Base-by-base conservation (phyloP, 2,329 filamentous ascomycete species). In the Ophiostoma populinum region DNA sequence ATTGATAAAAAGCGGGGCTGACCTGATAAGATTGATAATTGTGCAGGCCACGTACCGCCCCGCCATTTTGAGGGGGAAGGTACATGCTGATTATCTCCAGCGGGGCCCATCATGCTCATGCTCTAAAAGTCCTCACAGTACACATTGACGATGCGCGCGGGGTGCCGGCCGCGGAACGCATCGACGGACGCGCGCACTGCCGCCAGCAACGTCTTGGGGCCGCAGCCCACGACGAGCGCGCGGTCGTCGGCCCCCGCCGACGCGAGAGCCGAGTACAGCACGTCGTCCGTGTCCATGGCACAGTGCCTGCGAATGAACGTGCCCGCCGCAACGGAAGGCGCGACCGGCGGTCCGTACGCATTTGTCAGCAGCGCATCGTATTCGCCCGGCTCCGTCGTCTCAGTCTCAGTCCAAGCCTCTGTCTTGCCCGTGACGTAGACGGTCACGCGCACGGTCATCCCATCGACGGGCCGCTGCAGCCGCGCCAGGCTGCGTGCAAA, bases 111-210 rank as follows among this genome's bases (percentile, higher is more conserved):
- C n/a, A n/a, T n/a, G n/a, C n/a, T n/a, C n/a, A n/a, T n/a, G n/a
- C n/a, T n/a, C n/a, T n/a, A n/a, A 32, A 32, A 32, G 15, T 37
- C 22, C 24, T 42, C 40, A 17, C 30, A 29, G 28, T 42, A 29
- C 22, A 42, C 7, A 24, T 42, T 32, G n/a, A 32, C 40, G 19
- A 42, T 33, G 12, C 34, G 35, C 8, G 24, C 32, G 13, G 7
- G 24, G 13, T 32, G 28, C 18, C 30, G 26, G 22, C 8, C 30
- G 34, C 13, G 37, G 12, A 32, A 40, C 6, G 3, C 15, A 5
- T 34, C 32, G 9, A 37, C 37, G 3, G 40, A 34, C 11, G 19
- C 16, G 6, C 13, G 15, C 11, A 42, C 15, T 5, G 34, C 34
- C 8, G 18, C 18, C 24, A 35, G 32, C 7, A 42, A 26, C 9